Evolutionary conservation across 345 rosid genomes (phyloP), one percentile per base, ranked within the genome.

Genomic region (Litchi chinensis): DNA sequence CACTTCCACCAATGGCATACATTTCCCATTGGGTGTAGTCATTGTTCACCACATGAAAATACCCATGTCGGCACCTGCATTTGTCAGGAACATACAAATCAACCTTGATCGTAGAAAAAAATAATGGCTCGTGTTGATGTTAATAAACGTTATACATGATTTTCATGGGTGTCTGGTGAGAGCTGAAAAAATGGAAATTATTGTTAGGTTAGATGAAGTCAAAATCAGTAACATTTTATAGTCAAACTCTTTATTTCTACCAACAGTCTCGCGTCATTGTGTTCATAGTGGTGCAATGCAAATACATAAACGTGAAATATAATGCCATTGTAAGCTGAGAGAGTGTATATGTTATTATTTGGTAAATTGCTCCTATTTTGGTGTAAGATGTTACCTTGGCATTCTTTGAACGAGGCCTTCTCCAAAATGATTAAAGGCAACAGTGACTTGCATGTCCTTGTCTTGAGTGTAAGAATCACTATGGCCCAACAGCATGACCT

Each of bases 1-100:
- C 95, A 80, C 97, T 93, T n/a, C 95, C 97, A 9, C 97, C 97
- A 40, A 93, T 91, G 18, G 97, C 97, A 76, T 93, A 93, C 93
- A 91, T 91, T 76, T 88, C 90, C 97, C 97, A 93, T 66, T 93
- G 95, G 24, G 92, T 90, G 73, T 93, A 93, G 82, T 93, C 95
- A 76, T 93, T 93, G 90, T 93, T 93, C 86, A 93, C 97, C 72
- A 93, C 95, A 76, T 93, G 97, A 77, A 93, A 91, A 80, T 90
- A 91, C 66, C 97, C 97, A 80, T 85, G 93, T 48, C 97, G 82
- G 19, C 97, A 91, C 80, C 95, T 92, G 86, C 63, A 86, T 65
- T 59, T 40, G 32, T 39, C 26, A 24, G 1, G 46, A 56, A 69
- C 65, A 48, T 8, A 62, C 68, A 50, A 12, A 56, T 41, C 44